phyloP scores from a whole-genome alignment of 2,329 filamentous ascomycete genomes.

The Xylariaceae sp. region DNA sequence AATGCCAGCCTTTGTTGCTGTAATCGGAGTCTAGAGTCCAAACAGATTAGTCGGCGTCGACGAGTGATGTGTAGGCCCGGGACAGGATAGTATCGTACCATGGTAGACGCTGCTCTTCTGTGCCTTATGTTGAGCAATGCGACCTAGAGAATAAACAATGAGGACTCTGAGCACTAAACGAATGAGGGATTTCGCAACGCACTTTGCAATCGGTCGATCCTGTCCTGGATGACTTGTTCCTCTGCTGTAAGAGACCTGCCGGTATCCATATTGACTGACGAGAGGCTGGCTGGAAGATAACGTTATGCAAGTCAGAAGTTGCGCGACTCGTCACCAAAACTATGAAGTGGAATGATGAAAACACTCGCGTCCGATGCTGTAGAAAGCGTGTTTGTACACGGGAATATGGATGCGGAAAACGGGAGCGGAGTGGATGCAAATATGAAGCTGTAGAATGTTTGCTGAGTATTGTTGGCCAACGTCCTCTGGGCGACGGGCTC shows the following conservation, averaged over 20 bases:
- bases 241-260: conserved; percentile 29
- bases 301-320: conserved; percentile 15
- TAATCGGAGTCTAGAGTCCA: conserved; percentile 17
- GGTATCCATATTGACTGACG: conserved; percentile 21
- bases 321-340: not conserved
- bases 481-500: not conserved
- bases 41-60: conserved; percentile 4
- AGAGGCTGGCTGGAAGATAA: conserved; percentile 12
- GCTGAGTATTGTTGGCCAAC: not conserved
- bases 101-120: conserved; percentile 45
- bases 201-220: conserved; percentile 50
- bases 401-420: not conserved
- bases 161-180: conserved; percentile 6
- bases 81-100: conserved; percentile 15
- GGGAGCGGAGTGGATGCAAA: not conserved
- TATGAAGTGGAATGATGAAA: not conserved
- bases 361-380: not conserved
- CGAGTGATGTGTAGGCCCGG: not conserved
- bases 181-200: conserved; percentile 20
- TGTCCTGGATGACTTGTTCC: conserved; percentile 49
- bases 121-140: conserved; percentile 71
- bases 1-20: conserved; percentile 18
- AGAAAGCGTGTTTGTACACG: not conserved
- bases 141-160: conserved; percentile 47
- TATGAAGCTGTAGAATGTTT: not conserved